Evolutionary conservation across 257 asterid genomes (phyloP), one percentile per base, ranked within the genome.

Genomic region (Haberlea rhodopensis): DNA sequence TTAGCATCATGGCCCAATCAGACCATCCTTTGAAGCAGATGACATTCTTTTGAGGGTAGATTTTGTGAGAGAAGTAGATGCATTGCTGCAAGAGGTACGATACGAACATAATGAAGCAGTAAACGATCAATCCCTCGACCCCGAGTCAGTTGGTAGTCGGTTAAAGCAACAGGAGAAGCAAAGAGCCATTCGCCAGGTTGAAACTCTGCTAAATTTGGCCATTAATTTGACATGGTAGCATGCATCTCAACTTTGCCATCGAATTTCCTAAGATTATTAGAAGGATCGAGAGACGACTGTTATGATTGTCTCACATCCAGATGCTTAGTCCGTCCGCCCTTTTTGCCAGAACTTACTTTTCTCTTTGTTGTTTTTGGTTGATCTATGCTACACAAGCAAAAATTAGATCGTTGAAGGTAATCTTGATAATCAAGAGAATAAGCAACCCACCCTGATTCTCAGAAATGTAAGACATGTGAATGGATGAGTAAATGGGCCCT

Each of bases 91-190:
- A 73, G 97, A 92, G 66, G 95, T 90, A 69, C 82, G 91, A 27
- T 32, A 71, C 19, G 76, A 80, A 72, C 81, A 79, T n/a, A 24
- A 52, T 5, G 78, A 77, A 70, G 76, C 81, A 58, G 65, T 69
- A 66, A 71, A 67, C 55, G n/a, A 79, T 18, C 78, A 73, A 69
- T 84, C 84, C 40, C 72, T 87, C 9, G 97, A 89, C 73, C 85
- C 97, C 23, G 91, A 85, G 77, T 71, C 96, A 21, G 94, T 89
- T 20, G 97, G 91, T 1, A 78, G 62, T 70, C 71, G 84, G 77
- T 76, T 92, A 59, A 92, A 89, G 75, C 90, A 83, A 70, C 96
- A 92, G 73, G 99, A 89, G 82, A 92, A 92, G 72, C 96, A 87
- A 74, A 76, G 90, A 53, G 86, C 90, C 45, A 85, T 92, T 54